Percentiles rank a stretch among this genome's conserved stretches.
Evolutionary conservation across 331 rosid species (phyloP).

Genomic region (Prunus yedoensis): DNA sequence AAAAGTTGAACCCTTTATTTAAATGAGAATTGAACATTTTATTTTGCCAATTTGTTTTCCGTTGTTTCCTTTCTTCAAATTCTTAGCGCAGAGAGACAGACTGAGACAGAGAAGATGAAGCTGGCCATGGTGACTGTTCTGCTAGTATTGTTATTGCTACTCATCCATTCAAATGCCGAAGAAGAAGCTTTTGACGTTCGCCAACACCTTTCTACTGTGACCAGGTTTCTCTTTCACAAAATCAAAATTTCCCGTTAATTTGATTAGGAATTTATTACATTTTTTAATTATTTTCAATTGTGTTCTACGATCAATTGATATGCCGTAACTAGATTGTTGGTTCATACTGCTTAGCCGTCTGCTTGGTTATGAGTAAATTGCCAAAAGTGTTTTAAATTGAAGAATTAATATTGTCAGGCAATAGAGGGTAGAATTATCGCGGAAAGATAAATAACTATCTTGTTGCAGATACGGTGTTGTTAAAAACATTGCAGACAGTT

Average conservation of each 20-base stretch:
- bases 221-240: constrained; percentile 48
- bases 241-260: background rate
- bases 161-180: constrained; percentile 34
- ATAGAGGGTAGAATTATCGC: background rate
- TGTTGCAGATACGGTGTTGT: constrained; percentile 59
- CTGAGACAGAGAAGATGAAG: constrained; percentile 24
- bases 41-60: background rate
- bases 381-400: background rate
- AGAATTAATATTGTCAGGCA: background rate
- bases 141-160: constrained; percentile 17
- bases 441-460: background rate
- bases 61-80: background rate
- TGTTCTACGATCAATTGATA: background rate
- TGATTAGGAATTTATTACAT: background rate
- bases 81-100: background rate
- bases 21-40: no score
- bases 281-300: background rate
- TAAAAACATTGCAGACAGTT: constrained; percentile 37
- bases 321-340: background rate
- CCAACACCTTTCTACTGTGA: constrained; percentile 64
- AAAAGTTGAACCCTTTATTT: no score
- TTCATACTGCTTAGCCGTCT: background rate
- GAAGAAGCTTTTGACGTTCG: constrained; percentile 60
- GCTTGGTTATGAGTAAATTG: background rate
- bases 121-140: constrained; percentile 14